These are phyloP conservation scores for Mortierella antarctica DNA, from an alignment of 192 early-diverging fungal genomes.

Conservation along the genomic window DNA sequence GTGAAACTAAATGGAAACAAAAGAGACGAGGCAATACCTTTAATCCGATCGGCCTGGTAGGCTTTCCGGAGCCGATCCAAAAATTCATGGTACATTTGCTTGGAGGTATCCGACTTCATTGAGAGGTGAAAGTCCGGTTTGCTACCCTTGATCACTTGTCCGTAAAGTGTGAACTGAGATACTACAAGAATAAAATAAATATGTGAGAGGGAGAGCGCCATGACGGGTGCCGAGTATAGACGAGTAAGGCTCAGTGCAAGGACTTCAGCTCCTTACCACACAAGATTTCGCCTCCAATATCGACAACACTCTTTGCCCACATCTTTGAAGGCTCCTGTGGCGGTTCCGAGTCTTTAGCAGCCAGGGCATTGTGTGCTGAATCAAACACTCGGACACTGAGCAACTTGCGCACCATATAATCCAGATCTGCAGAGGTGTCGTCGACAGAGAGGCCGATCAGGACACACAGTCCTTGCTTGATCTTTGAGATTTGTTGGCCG, in stretches of 20 bases:
- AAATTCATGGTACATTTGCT: constrained; percentile 81
- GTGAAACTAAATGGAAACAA: not conserved
- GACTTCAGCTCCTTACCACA: constrained; percentile 64
- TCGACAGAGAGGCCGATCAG: constrained; percentile 75
- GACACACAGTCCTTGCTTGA: constrained; percentile 83
- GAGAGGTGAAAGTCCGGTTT: constrained; percentile 96
- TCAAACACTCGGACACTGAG: constrained; percentile 82
- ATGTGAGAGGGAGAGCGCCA: not conserved
- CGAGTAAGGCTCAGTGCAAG: not conserved
- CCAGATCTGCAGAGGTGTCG: constrained; percentile 81
- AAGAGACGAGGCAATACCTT: constrained; percentile 64
- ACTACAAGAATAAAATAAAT: constrained; percentile 57
- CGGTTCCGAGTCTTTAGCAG: constrained; percentile 33
- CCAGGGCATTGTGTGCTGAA: constrained; percentile 10
- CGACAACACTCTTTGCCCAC: constrained; percentile 87
- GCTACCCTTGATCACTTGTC: constrained; percentile 78
- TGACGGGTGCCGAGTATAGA: not conserved
- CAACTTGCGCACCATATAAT: constrained; percentile 89
- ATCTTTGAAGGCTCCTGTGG: constrained; percentile 58
- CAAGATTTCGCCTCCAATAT: constrained; percentile 78
- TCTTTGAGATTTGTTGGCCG: constrained; percentile 77
- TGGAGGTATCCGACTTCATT: constrained; percentile 78
- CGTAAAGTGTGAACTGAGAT: constrained; percentile 95
- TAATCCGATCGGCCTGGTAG: constrained; percentile 73
- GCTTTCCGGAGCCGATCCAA: constrained; percentile 71